Evolutionary conservation across 495 filamentous ascomycete genomes (phyloP).

Genomic region (Penicillium cinerascens): DNA sequence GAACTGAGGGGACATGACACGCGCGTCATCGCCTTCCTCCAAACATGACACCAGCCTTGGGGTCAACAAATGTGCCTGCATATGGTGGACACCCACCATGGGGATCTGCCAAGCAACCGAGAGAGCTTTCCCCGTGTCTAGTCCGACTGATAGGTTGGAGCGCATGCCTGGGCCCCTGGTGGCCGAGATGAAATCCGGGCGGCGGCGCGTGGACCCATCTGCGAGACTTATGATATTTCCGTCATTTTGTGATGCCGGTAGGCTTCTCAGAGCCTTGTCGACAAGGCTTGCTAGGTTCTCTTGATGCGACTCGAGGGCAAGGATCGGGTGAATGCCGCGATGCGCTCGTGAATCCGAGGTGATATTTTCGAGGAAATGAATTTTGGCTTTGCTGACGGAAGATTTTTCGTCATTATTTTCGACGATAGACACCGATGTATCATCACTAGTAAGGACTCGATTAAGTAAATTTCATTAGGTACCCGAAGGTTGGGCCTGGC

Average conservation of each 20-base stretch:
- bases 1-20: slow-evolving; percentile 43
- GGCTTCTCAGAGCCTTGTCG: slow-evolving; percentile 52
- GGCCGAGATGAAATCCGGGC: slow-evolving; percentile 77
- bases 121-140: slow-evolving; percentile 86
- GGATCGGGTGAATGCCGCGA: slow-evolving; percentile 73
- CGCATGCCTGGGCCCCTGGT: slow-evolving; percentile 90
- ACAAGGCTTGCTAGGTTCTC: slow-evolving; percentile 63
- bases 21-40: neutral
- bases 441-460: slow-evolving; percentile 58
- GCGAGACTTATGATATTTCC: slow-evolving; percentile 15
- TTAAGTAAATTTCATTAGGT: slow-evolving; percentile 8
- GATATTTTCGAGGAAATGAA: slow-evolving; percentile 79
- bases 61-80: slow-evolving; percentile 94
- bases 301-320: slow-evolving; percentile 70
- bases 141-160: slow-evolving; percentile 65
- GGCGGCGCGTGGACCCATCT: slow-evolving; percentile 34
- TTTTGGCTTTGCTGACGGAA: slow-evolving; percentile 36
- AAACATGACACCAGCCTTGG: slow-evolving; percentile 73
- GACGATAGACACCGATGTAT: slow-evolving; percentile 87
- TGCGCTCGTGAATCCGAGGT: slow-evolving; percentile 70
- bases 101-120: slow-evolving; percentile 78
- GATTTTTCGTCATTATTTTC: slow-evolving; percentile 44
- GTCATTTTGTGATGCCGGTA: slow-evolving; percentile 41
- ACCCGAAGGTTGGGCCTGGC: slow-evolving; percentile 1
- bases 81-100: slow-evolving; percentile 84